Base-by-base conservation (phyloP, 345 rosid genomes). In the Eucalyptus cloeziana region DNA sequence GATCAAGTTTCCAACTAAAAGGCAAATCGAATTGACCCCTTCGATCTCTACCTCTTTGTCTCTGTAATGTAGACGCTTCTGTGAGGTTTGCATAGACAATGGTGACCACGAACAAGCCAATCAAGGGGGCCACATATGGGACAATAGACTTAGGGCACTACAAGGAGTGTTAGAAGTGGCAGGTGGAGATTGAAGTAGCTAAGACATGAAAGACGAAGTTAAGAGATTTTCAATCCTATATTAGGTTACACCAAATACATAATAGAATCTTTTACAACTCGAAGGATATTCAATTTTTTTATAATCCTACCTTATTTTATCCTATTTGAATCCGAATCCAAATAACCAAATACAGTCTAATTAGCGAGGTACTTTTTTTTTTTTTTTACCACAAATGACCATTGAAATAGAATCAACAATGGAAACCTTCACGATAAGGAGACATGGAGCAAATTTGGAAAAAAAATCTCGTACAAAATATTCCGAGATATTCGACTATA, bases 301-400 rank as follows among this genome's bases (percentile, higher is more conserved):
- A 0, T 15, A 67, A n/a, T 67, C 10, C 2, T n/a, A 15, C 3
- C 4, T 67, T n/a, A 67, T 67, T 2, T 8, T 67, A 27, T n/a
- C 6, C 0, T n/a, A 67, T n/a, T 40, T 7, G 1, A 67, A n/a
- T 69, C 5, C 1, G 1, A 69, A 69, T 31, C 3, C 4, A 2
- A 2, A 69, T n/a, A 4, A n/a, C 4, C 5, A 64, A n/a, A 64
- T 64, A 14, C 3, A n/a, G 3, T 31, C 71, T 30, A 13, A n/a
- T 4, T 0, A 64, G 7, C 14, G n/a, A 64, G 9, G 13, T 16
- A 5, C 43, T n/a, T n/a, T n/a, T 31, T 69, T 16, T 8, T 52
- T 44, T 43, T 43, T 52, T 52, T 69, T 8, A 69, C 80, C 80
- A 16, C 24, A 16, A 69, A 67, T 31, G 40, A 33, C 76, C 40